Conservation (phyloP, 2,329 filamentous ascomycete species). For the Fusarium sambucinum region DNA sequence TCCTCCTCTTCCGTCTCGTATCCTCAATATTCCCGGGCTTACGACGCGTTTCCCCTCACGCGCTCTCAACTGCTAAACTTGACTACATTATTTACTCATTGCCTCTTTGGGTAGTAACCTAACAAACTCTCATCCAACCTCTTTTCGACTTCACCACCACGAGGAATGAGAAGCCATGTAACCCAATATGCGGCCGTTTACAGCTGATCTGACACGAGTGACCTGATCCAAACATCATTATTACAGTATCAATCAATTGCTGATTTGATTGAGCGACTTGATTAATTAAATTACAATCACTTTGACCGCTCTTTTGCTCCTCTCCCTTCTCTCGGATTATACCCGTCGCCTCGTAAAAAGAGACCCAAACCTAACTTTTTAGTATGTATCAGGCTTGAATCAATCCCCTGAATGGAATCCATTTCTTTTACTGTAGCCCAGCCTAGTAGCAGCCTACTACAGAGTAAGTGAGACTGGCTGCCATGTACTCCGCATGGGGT, state of each 20-base stretch:
- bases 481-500: conserved; percentile 1
- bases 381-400: conserved; percentile 18
- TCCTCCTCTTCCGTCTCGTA: background rate
- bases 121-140: conserved; percentile 22
- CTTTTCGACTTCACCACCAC: conserved; percentile 1
- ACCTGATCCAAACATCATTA: conserved; percentile 1
- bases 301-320: conserved; percentile 34
- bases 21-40: conserved; percentile 16
- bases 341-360: conserved; percentile 10
- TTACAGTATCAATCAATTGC: conserved; percentile 3
- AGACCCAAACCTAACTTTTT: conserved; percentile 7
- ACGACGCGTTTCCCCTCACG: conserved; percentile 34
- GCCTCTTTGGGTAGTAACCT: conserved; percentile 28
- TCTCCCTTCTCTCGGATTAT: conserved; percentile 18
- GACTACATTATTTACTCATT: conserved; percentile 37
- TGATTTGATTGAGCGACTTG: background rate
- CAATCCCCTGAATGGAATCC: conserved; percentile 10
- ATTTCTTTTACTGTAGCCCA: background rate
- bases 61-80: conserved; percentile 10
- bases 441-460: background rate
- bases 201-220: conserved; percentile 7
- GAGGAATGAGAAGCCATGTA: conserved; percentile 29
- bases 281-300: conserved; percentile 4
- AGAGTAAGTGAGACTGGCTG: background rate
- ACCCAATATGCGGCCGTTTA: conserved; percentile 34